phyloP scores from a whole-genome alignment of 768 basidiomycete genomes.

The Dentipellis sp. region DNA sequence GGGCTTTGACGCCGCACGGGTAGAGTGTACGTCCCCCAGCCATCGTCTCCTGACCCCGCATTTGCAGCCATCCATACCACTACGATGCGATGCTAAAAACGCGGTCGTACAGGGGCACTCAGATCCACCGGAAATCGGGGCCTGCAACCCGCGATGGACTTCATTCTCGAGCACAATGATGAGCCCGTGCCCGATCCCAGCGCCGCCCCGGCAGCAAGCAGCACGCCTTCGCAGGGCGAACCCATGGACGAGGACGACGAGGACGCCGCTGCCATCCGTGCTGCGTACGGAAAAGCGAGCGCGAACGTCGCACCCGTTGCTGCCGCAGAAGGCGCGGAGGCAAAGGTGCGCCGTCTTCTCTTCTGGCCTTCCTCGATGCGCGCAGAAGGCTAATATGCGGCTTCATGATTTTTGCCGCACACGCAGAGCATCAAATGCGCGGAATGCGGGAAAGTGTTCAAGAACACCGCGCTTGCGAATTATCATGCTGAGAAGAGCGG shows the following conservation, averaged over 20 bases:
- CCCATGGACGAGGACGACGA: constrained; percentile 61
- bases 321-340: constrained; percentile 35
- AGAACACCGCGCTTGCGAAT: constrained; percentile 79
- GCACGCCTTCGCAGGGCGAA: constrained; percentile 13
- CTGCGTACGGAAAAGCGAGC: constrained; percentile 32
- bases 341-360: constrained; percentile 39
- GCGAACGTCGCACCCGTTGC: constrained; percentile 24
- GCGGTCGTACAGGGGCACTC: constrained; percentile 61
- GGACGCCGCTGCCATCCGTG: constrained; percentile 53
- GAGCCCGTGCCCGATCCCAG: constrained; percentile 57
- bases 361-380: neutral
- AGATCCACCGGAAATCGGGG: constrained; percentile 78
- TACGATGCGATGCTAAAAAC: neutral
- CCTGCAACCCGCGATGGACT: constrained; percentile 87
- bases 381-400: neutral
- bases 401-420: neutral
- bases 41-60: neutral
- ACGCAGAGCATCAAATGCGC: constrained; percentile 74
- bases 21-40: constrained; percentile 59
- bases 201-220: constrained; percentile 20
- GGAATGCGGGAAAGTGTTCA: constrained; percentile 79
- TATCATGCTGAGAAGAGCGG: constrained; percentile 94
- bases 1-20: constrained; percentile 79
- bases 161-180: constrained; percentile 72
- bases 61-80: constrained; percentile 1